phyloP scores from a whole-genome alignment of 768 basidiomycete genomes.

The Trametes coccinea region DNA sequence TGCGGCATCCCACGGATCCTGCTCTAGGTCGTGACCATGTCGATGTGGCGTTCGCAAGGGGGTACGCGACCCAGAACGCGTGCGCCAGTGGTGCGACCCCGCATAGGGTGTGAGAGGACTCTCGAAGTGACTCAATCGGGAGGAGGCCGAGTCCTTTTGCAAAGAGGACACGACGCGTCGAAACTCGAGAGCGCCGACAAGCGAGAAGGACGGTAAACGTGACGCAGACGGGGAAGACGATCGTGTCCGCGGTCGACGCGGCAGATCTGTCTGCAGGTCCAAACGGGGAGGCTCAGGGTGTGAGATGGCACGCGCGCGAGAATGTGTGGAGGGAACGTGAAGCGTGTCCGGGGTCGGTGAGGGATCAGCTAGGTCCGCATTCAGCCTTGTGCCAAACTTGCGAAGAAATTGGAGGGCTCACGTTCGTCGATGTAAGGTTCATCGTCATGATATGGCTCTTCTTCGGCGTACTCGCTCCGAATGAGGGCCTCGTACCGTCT shows the following conservation, averaged over 20 bases:
- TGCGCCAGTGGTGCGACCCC: constrained; percentile 1
- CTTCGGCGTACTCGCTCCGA: constrained; percentile 59
- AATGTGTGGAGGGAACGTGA: constrained; percentile 23
- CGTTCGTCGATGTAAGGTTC: constrained; percentile 66
- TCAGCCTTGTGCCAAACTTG: too few relatives aligned
- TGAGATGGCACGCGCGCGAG: constrained; percentile 41
- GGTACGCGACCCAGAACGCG: constrained; percentile 39
- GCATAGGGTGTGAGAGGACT: constrained; percentile 63
- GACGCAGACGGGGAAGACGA: constrained; percentile 51
- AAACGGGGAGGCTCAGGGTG: constrained; percentile 39
- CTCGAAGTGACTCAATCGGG: constrained; percentile 65
- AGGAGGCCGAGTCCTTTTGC: constrained; percentile 61
- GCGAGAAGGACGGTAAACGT: constrained; percentile 78
- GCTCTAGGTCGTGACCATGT: constrained; percentile 26
- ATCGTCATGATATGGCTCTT: constrained; percentile 44
- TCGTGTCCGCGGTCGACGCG: constrained; percentile 45
- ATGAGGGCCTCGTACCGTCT: constrained; percentile 51
- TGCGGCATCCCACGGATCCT: constrained; percentile 52
- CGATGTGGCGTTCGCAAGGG: constrained; percentile 23
- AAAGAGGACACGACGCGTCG: constrained; percentile 85
- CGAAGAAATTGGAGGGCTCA: constrained; percentile 34
- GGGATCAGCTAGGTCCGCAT: constrained; percentile 1
- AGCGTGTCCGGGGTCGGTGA: constrained; percentile 32
- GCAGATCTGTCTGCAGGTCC: constrained; percentile 40
- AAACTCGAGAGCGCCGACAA: constrained; percentile 95